A percentile compares a stretch with the other conserved stretches of the same genome.
These are phyloP conservation scores for Narthecium ossifragum DNA, from an alignment of 106 monocot species.

Conservation along the genomic window DNA sequence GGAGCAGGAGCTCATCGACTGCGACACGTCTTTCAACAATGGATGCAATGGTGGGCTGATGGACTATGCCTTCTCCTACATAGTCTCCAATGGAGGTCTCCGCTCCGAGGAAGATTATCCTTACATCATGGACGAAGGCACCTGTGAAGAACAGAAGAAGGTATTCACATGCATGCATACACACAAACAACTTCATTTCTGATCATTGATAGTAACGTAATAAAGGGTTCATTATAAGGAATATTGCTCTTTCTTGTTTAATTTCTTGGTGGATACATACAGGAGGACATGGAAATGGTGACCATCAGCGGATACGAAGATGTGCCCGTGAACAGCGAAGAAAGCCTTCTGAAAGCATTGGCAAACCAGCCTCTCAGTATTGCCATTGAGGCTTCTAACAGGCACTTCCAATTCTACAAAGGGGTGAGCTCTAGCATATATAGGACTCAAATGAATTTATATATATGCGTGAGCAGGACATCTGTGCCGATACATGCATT, in stretches of 20 bases:
- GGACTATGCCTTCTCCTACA: conserved; percentile 40
- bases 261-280: too few species aligned
- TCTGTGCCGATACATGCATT: too few species aligned
- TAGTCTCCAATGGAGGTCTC: conserved; percentile 26
- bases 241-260: too few species aligned
- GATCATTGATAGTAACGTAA: too few species aligned
- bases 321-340: conserved; percentile 30
- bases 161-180: too few species aligned
- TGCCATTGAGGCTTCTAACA: conserved; percentile 42
- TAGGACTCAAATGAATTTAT: too few species aligned
- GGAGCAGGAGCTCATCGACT: too few species aligned
- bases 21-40: conserved; percentile 28
- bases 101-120: conserved; percentile 46
- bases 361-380: conserved; percentile 48
- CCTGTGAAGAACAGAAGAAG: conserved; percentile 27
- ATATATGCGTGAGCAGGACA: too few species aligned
- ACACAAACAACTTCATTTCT: too few species aligned
- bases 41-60: conserved; percentile 47
- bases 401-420: conserved; percentile 52
- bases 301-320: conserved; percentile 31
- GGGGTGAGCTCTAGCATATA: too few species aligned
- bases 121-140: conserved; percentile 41
- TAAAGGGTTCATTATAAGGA: too few species aligned
- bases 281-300: conserved; percentile 21
- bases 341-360: conserved; percentile 33